phyloP scores from a whole-genome alignment of 768 basidiomycete species.

The Phaeotremella skinneri region DNA sequence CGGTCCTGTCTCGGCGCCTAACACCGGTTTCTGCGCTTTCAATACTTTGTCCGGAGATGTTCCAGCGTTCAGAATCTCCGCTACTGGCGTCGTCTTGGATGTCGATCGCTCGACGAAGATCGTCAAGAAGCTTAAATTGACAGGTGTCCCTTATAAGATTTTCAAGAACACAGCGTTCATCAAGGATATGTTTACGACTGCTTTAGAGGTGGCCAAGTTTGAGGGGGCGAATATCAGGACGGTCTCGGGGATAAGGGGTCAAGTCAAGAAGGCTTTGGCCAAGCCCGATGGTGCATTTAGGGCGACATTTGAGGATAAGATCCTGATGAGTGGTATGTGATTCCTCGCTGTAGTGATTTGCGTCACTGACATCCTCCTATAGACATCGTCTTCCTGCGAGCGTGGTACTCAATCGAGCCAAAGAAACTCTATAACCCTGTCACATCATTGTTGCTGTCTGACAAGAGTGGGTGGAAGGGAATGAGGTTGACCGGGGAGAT shows the following conservation, averaged over 20 bases:
- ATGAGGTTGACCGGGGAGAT: conserved; percentile 96
- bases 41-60: conserved; percentile 69
- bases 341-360: not conserved
- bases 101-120: conserved; percentile 89
- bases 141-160: conserved; percentile 92
- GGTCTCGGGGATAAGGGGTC: conserved; percentile 92
- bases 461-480: conserved; percentile 81
- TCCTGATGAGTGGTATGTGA: conserved; percentile 84
- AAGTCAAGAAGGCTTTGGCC: conserved; percentile 91
- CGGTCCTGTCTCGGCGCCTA: conserved; percentile 84
- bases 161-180: conserved; percentile 99
- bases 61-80: conserved; percentile 80
- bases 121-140: conserved; percentile 97
- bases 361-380: not conserved
- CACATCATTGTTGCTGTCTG: conserved; percentile 77
- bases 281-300: conserved; percentile 94
- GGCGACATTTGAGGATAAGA: conserved; percentile 97
- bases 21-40: conserved; percentile 97
- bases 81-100: conserved; percentile 91
- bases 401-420: conserved; percentile 95
- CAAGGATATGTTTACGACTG: conserved; percentile 92
- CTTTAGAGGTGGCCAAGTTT: conserved; percentile 95
- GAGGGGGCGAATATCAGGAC: conserved; percentile 96
- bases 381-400: conserved; percentile 93
- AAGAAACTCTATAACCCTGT: conserved; percentile 96